Evolutionary conservation across 148 eudicot genomes (phyloP), one percentile per base, ranked within the genome.

Genomic region (Rhododendron simsii): DNA sequence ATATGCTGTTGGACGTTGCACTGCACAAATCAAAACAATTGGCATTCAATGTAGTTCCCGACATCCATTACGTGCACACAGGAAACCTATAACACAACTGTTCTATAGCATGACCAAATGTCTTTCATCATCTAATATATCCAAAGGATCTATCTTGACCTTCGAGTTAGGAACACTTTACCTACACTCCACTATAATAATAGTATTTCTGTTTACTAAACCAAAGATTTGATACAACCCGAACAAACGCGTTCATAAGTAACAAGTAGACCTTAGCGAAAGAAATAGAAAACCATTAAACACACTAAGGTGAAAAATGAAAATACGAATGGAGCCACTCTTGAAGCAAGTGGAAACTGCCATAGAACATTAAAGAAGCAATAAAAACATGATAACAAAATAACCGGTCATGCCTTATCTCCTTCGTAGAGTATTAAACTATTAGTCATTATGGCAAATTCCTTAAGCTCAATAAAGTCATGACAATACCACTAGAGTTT

Each of bases 1-100:
- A 87, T 84, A 96, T 94, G 89, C 98, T 96, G 87, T 96, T 95
- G 3, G 95, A 91, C 28, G 97, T 95, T 83, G 96, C 96, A 90
- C 98, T 96, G 89, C 55, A 82, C 39, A 12, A 51, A 85, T 85
- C 14, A 71, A 77, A 50, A 88, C 61, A 65, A 57, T 13, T n/a
- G 8, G 20, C 15, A 51, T 41, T 87, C 86, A 59, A 14, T 1
- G 45, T 41, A 41, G 45, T 41, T 59, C 65, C 26, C 65, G 2
- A 59, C 65, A 20, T 59, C 65, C 65, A 59, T 18, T 21, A 5
- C 21, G 0, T 59, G 65, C 65, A 59, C 65, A 59, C 65, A 59
- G 23, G 26, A 35, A 14, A 21, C 37, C 7, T 28, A n/a, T 16
- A 45, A 63, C 26, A 30, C 57, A 65, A 83, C 63, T 61, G 39